Conservation (phyloP, 2,329 filamentous ascomycete genomes). For the Phyllosticta citrichinensis region DNA sequence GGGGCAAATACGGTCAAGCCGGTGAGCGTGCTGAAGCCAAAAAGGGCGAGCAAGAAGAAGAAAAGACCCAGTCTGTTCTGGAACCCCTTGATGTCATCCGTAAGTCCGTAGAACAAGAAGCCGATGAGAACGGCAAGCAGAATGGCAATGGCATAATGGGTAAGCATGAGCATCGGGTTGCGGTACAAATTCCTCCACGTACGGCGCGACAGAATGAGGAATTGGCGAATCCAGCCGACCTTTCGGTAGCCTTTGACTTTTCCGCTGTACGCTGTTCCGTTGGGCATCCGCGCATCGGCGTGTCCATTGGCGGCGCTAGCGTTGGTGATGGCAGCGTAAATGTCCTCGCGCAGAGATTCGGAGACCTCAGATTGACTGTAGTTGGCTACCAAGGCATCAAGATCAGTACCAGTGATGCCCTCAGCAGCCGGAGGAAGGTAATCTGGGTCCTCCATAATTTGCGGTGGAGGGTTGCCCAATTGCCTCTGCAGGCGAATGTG, state of each 20-base stretch:
- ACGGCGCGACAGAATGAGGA: constrained; percentile 75
- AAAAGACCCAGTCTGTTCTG: constrained; percentile 95
- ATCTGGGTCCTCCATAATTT: constrained; percentile 60
- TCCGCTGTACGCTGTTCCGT: constrained; percentile 47
- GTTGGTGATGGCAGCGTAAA: constrained; percentile 54
- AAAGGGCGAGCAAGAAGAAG: constrained; percentile 92
- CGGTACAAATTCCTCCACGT: constrained; percentile 98
- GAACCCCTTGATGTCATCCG: constrained; percentile 93
- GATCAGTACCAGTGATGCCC: constrained; percentile 55
- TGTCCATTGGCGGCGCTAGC: constrained; percentile 61
- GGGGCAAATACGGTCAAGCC: constrained; percentile 88
- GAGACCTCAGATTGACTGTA: constrained; percentile 75
- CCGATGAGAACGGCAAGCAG: constrained; percentile 87
- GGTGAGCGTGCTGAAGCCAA: constrained; percentile 93
- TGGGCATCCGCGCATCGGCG: constrained; percentile 42
- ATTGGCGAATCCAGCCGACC: constrained; percentile 70
- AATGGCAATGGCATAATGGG: constrained; percentile 95
- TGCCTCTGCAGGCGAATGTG: constrained; percentile 47
- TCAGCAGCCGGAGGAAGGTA: constrained; percentile 49
- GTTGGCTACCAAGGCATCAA: constrained; percentile 69
- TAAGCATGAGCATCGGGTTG: constrained; percentile 96
- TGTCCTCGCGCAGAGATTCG: constrained; percentile 63
- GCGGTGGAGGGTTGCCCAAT: constrained; percentile 44
- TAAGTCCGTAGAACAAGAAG: constrained; percentile 91
- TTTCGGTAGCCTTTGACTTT: constrained; percentile 70